Conservation (phyloP, 257 asterid genomes). For the Verbascum thapsus region DNA sequence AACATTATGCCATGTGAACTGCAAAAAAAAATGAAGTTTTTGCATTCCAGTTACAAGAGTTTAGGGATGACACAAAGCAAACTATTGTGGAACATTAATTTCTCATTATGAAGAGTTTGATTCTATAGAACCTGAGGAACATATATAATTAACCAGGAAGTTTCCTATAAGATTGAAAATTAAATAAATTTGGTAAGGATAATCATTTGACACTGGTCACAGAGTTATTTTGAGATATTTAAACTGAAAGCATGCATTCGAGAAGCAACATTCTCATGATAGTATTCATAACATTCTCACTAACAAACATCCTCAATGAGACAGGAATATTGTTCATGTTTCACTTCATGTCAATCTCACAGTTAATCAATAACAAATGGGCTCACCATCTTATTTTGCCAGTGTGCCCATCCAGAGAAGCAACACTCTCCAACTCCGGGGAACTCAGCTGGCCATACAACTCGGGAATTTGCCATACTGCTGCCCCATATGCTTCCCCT, state of each 20-base stretch:
- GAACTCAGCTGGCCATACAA: conserved; percentile 92
- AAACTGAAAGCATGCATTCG: conserved; percentile 7
- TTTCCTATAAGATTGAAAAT: conserved; percentile 6
- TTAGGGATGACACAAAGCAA: not conserved
- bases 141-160: not conserved
- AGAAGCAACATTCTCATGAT: not conserved
- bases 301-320: not conserved
- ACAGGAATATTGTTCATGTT: conserved; percentile 2
- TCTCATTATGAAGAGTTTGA: not conserved
- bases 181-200: not conserved
- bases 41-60: conserved; percentile 3
- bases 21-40: not conserved
- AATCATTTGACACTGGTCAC: conserved; percentile 10
- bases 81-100: conserved; percentile 14
- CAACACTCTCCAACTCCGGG: conserved; percentile 83
- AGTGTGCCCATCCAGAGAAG: conserved; percentile 80
- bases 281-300: not conserved
- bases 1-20: conserved; percentile 12
- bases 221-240: conserved; percentile 10
- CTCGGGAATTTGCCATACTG: conserved; percentile 97
- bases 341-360: conserved; percentile 22
- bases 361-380: not conserved
- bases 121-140: not conserved
- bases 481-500: conserved; percentile 93
- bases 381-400: conserved; percentile 80